These are phyloP conservation scores for Schizonepeta tenuifolia DNA, from an alignment of 257 asterid genomes.

Conservation along the genomic window DNA sequence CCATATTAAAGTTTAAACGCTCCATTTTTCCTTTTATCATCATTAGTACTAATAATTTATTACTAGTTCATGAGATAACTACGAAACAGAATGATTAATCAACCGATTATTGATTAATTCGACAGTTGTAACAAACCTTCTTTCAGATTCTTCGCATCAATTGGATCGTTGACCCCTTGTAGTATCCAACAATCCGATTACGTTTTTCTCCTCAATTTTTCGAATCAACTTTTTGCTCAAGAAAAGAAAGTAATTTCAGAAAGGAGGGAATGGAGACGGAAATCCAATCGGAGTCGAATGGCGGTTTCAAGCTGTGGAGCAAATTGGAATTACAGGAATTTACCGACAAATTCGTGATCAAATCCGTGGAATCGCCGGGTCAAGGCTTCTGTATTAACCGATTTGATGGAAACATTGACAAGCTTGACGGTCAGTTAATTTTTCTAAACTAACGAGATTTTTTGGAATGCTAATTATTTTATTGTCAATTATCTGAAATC, in stretches of 20 bases:
- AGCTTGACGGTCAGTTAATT: constrained; percentile 50
- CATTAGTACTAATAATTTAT: too few species aligned
- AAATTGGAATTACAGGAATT: constrained; percentile 76
- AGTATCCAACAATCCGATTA: background rate
- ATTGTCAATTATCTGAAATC: background rate
- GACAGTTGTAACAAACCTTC: constrained; percentile 33
- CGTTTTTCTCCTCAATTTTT: background rate
- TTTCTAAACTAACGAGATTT: background rate
- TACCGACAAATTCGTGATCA: constrained; percentile 60
- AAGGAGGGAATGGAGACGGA: constrained; percentile 62
- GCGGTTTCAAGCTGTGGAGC: constrained; percentile 71
- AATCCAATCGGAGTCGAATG: constrained; percentile 37
- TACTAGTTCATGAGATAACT: background rate
- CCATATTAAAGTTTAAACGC: background rate
- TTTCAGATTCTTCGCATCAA: constrained; percentile 1
- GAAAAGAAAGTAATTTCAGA: background rate
- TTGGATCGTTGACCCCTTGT: constrained; percentile 17
- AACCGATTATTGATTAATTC: background rate
- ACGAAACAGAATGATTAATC: background rate
- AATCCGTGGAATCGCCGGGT: constrained; percentile 65
- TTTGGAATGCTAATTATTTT: constrained; percentile 9
- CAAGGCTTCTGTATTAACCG: constrained; percentile 81
- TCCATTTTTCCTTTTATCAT: too few species aligned
- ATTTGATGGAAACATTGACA: constrained; percentile 62
- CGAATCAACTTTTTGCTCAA: background rate